Base-by-base conservation (phyloP, 192 early-diverging fungal genomes). In the Mortierella antarctica region DNA sequence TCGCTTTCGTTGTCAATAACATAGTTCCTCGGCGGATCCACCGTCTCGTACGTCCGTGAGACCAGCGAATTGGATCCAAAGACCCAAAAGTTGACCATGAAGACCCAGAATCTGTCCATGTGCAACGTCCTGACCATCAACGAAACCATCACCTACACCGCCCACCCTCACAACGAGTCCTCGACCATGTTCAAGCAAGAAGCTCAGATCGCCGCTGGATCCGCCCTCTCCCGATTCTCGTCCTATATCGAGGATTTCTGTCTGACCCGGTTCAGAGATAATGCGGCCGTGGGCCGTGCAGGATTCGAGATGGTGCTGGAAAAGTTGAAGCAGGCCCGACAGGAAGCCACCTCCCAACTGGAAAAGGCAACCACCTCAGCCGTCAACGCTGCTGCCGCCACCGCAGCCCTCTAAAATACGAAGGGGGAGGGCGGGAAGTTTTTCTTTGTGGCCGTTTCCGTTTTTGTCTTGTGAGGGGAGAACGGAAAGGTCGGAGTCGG, bases 281-380 rank as follows among this genome's bases (percentile, higher is more conserved):
- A 99, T 83, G 94, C 98, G 18, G 85, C 82, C 2, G 86, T 94
- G 39, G 98, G 98, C 0, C 85, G 93, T 57, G 85, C 88, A 56
- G 98, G 92, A 44, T 92, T 99, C 41, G 92, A 94, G 81, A 91
- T 88, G 55, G 98, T 98, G 4, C 75, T 97, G 39, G 91, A 95
- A 20, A 84, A 85, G 62, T 82, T 92, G 48, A 78, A 73, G 62
- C 50, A 59, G 6, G 73, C 77, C 1, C 39, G 77, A 8, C 47
- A 57, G n/a, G 77, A 80, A 54, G 77, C 77, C 0, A 47, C 70
- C 10, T 21, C 21, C 2, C 77, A 80, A 45, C 21, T 80, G 31
- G 77, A 62, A 17, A 71, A 70, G 51, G 14, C 55, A 6, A 52
- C 51, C 9, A 44, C 53, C 31, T 59, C 67, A 47, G 55, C 73